phyloP scores from a whole-genome alignment of 2,329 filamentous ascomycete species.

The Amylocarpus encephaloides region DNA sequence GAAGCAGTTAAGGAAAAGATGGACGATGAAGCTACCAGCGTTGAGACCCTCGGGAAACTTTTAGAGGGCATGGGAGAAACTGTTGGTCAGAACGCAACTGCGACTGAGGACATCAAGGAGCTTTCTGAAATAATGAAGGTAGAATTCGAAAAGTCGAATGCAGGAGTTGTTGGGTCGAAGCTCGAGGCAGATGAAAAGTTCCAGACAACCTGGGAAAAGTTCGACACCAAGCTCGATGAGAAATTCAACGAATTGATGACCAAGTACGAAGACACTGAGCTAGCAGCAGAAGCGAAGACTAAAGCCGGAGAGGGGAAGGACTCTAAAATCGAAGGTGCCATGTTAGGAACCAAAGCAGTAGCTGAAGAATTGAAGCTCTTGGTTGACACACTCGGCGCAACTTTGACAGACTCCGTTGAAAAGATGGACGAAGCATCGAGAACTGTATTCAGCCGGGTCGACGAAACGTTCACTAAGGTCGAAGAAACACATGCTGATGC shows the following conservation, averaged over 20 bases:
- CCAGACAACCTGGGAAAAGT: conserved; percentile 47
- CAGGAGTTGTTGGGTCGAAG: conserved; percentile 72
- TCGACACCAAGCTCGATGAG: conserved; percentile 53
- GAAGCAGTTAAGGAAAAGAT: conserved; percentile 70
- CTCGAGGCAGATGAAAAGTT: conserved; percentile 79
- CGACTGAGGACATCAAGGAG: conserved; percentile 60
- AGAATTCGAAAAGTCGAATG: conserved; percentile 83
- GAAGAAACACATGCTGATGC: conserved; percentile 69
- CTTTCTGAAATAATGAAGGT: conserved; percentile 69
- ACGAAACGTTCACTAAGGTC: conserved; percentile 68
- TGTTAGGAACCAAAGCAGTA: conserved; percentile 69
- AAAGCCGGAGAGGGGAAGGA: conserved; percentile 69
- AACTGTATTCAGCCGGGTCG: conserved; percentile 76
- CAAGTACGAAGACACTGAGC: conserved; percentile 84
- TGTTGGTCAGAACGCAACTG: conserved; percentile 49
- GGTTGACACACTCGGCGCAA: conserved; percentile 76
- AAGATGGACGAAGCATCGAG: conserved; percentile 84
- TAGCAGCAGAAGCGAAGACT: conserved; percentile 65
- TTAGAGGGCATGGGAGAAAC: conserved; percentile 61
- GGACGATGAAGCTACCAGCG: conserved; percentile 63
- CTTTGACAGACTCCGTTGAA: conserved; percentile 75
- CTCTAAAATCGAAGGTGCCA: conserved; percentile 63
- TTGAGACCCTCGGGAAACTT: conserved; percentile 67
- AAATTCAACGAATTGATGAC: conserved; percentile 69
- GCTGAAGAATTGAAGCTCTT: conserved; percentile 83